These are phyloP conservation scores for Aspergillus tubingensis DNA, from an alignment of 2,329 filamentous ascomycete species.

Conservation along the genomic window DNA sequence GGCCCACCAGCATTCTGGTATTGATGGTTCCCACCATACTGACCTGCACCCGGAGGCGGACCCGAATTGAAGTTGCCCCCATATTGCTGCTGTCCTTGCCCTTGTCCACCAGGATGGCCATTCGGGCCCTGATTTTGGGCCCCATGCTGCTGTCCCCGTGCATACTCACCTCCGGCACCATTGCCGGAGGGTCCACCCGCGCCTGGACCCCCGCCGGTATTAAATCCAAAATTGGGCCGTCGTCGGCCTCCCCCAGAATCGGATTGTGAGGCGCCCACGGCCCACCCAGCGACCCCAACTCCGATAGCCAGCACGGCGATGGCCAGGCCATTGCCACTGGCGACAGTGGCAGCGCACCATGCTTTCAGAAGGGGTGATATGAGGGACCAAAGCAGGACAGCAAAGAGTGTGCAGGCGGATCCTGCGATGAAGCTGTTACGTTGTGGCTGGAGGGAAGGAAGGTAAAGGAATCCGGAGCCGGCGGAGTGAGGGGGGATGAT, in stretches of 20 bases:
- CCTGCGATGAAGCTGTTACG: conserved; percentile 90
- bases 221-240: conserved; percentile 20
- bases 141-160: neutral
- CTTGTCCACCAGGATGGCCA: neutral
- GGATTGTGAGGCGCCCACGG: conserved; percentile 65
- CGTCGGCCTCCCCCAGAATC: conserved; percentile 27
- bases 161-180: neutral
- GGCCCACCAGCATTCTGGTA: conserved; percentile 14
- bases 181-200: neutral
- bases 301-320: conserved; percentile 71
- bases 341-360: conserved; percentile 72
- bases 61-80: conserved; percentile 33
- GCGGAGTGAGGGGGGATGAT: conserved; percentile 90
- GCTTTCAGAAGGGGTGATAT: conserved; percentile 71
- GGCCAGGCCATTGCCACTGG: conserved; percentile 71
- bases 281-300: conserved; percentile 78
- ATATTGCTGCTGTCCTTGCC: conserved; percentile 31
- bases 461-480: conserved; percentile 85
- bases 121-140: neutral
- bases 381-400: conserved; percentile 71
- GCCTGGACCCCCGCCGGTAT: neutral
- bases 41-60: conserved; percentile 28
- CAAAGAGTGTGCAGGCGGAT: conserved; percentile 72
- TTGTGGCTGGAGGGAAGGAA: conserved; percentile 84
- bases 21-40: conserved; percentile 38